phyloP scores from a whole-genome alignment of 768 basidiomycete species.

The Serendipita sp. region DNA sequence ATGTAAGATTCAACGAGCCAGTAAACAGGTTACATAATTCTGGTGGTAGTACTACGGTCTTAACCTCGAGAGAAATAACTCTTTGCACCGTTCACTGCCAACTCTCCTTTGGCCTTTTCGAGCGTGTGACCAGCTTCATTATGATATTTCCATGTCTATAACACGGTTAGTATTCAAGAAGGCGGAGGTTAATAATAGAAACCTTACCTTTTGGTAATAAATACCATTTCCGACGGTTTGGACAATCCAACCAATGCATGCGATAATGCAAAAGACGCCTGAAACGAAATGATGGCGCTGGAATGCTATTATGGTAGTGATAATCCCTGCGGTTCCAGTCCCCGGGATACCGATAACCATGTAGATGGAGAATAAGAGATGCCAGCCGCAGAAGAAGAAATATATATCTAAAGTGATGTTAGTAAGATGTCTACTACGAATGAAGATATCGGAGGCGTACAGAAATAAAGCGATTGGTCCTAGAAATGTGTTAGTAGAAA shows the following conservation, averaged over 20 bases:
- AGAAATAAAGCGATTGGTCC: conserved; percentile 91
- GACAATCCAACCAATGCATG: conserved; percentile 74
- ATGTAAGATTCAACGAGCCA: not conserved
- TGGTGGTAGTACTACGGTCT: not conserved
- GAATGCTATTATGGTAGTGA: conserved; percentile 79
- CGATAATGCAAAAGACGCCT: conserved; percentile 62
- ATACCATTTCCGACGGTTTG: conserved; percentile 71
- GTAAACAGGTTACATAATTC: not conserved
- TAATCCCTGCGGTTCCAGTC: conserved; percentile 88
- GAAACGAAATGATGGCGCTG: conserved; percentile 54
- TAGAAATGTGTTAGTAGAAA: conserved; percentile 20
- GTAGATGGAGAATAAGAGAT: conserved; percentile 83
- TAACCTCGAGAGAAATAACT: conserved; percentile 51
- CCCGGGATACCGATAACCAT: conserved; percentile 92
- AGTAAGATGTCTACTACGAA: not conserved
- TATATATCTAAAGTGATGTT: conserved; percentile 51
- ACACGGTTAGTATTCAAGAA: not conserved
- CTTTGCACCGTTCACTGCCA: conserved; percentile 71
- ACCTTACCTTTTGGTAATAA: conserved; percentile 56
- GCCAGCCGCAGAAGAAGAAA: conserved; percentile 93
- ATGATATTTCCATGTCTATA: conserved; percentile 3
- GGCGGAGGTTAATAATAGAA: not conserved
- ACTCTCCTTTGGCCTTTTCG: conserved; percentile 76
- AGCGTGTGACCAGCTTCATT: conserved; percentile 70
- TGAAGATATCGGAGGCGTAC: conserved; percentile 27